A percentile compares a stretch with the other conserved stretches of the same genome.
phyloP scores from a whole-genome alignment of 768 basidiomycete genomes.

The Podaxis carcinomalis region DNA sequence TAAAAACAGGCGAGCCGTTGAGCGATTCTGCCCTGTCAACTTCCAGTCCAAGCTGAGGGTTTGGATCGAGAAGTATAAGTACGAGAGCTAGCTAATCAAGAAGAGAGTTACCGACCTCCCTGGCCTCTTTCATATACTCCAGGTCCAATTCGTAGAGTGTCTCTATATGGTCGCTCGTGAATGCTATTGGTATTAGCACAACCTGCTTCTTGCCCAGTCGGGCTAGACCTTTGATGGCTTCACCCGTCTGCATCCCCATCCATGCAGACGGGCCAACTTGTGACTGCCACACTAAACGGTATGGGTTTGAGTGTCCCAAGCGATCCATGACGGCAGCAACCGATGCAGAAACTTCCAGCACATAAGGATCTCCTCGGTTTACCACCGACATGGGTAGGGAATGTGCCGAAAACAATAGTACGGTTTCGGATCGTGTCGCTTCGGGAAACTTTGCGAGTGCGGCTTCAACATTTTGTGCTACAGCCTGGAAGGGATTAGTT shows the following conservation, averaged over 20 bases:
- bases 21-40: conserved; percentile 85
- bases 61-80: conserved; percentile 12
- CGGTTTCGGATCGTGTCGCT: conserved; percentile 65
- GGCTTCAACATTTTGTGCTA: conserved; percentile 83
- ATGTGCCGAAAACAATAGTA: conserved; percentile 94
- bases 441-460: conserved; percentile 77
- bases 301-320: conserved; percentile 76
- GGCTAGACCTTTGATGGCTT: conserved; percentile 84
- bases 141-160: conserved; percentile 95
- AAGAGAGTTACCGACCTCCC: conserved; percentile 56
- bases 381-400: conserved; percentile 98
- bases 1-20: conserved; percentile 95
- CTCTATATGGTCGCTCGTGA: conserved; percentile 99
- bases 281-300: conserved; percentile 95
- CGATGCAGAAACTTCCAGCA: conserved; percentile 91
- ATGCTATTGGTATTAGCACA: conserved; percentile 91
- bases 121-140: conserved; percentile 89
- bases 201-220: conserved; percentile 71
- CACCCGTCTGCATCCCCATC: conserved; percentile 96
- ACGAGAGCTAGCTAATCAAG: conserved; percentile 16
- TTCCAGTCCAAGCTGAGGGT: conserved; percentile 81
- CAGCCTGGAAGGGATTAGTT: conserved; percentile 51
- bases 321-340: conserved; percentile 92
- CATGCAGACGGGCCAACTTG: conserved; percentile 96
- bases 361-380: conserved; percentile 97